phyloP scores from a whole-genome alignment of 2,329 filamentous ascomycete species.

The Monosporascus sp. region DNA sequence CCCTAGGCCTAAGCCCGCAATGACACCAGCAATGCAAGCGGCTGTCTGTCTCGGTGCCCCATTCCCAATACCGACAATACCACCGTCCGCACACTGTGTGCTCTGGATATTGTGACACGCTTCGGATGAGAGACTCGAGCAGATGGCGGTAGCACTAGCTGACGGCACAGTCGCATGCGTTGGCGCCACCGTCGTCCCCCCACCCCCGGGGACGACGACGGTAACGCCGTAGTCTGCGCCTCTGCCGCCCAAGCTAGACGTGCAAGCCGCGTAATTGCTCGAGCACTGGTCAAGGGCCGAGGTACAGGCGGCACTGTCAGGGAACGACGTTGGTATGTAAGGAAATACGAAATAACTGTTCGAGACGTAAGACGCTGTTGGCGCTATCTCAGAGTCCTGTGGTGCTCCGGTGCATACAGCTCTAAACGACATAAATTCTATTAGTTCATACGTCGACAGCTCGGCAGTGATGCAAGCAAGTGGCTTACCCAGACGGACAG shows the following conservation, averaged over 20 bases:
- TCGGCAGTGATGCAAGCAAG: constrained; percentile 1
- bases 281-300: constrained; percentile 47
- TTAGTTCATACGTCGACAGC: background rate
- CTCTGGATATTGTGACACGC: constrained; percentile 43
- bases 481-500: constrained; percentile 46
- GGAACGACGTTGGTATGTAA: constrained; percentile 47
- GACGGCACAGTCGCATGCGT: constrained; percentile 32
- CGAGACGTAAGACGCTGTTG: constrained; percentile 44
- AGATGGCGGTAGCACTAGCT: constrained; percentile 46
- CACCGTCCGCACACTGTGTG: constrained; percentile 32
- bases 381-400: constrained; percentile 30
- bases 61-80: constrained; percentile 22
- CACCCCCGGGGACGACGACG: constrained; percentile 47
- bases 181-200: constrained; percentile 46
- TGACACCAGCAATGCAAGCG: constrained; percentile 22
- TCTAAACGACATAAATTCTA: constrained; percentile 23
- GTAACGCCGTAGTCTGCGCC: constrained; percentile 46
- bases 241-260: constrained; percentile 38
- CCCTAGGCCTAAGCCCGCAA: constrained; percentile 27
- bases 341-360: constrained; percentile 58
- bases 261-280: constrained; percentile 48
- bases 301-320: constrained; percentile 45
- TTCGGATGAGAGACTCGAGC: constrained; percentile 47
- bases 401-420: constrained; percentile 52
- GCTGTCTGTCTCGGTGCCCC: constrained; percentile 20